Evolutionary conservation across 352 stramenopile species (phyloP).

Genomic region (Phytophthora tentaculata): DNA sequence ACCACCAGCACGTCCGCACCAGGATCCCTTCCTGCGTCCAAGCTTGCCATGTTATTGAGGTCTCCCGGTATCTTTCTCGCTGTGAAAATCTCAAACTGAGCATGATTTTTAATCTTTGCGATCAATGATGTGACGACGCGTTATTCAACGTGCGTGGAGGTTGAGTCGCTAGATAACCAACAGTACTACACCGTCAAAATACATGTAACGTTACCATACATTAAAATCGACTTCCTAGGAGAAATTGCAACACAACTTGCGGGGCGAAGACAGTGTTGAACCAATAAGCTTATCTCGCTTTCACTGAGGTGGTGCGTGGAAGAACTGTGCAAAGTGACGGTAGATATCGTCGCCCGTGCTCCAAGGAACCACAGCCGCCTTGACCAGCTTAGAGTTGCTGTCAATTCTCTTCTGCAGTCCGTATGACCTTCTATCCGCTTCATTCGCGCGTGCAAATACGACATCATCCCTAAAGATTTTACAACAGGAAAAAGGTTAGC

Average conservation of each 20-base stretch:
- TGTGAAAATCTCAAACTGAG: too few species aligned
- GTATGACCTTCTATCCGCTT: slow-evolving; percentile 53
- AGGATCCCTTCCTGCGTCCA: too few species aligned
- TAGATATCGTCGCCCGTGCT: slow-evolving; percentile 70
- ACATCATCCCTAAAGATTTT: slow-evolving; percentile 48
- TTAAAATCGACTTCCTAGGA: too few species aligned
- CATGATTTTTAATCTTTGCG: not conserved
- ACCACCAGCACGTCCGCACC: slow-evolving; percentile 45
- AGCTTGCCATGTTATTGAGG: too few species aligned
- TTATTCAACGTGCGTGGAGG: not conserved
- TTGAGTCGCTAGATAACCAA: too few species aligned
- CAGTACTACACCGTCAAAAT: too few species aligned
- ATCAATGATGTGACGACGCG: not conserved
- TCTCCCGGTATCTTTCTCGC: too few species aligned
- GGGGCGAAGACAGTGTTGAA: too few species aligned
- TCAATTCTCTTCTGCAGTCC: slow-evolving; percentile 64
- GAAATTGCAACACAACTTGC: too few species aligned
- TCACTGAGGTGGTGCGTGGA: slow-evolving; percentile 12
- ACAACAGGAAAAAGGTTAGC: not conserved
- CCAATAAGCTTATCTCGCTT: not conserved
- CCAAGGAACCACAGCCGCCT: slow-evolving; percentile 63
- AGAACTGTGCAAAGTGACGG: slow-evolving; percentile 48
- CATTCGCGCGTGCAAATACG: slow-evolving; percentile 67
- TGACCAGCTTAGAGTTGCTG: slow-evolving; percentile 37
- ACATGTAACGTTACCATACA: too few species aligned